phyloP scores from a whole-genome alignment of 169 alveolate species.

The Plasmodium yoelii region DNA sequence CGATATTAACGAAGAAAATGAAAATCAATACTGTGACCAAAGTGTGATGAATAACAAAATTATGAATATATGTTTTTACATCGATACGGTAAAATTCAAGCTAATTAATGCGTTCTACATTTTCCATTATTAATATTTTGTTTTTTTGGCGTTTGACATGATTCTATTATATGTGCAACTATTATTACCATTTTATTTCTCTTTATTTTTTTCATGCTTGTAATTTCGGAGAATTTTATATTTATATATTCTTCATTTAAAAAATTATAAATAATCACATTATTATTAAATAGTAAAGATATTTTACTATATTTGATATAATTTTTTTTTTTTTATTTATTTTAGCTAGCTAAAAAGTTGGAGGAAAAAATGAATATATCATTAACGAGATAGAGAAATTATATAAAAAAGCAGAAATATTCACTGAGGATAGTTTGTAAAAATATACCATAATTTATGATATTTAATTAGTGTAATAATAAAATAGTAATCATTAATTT shows the following conservation, averaged over 20 bases:
- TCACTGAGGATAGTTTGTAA: too few species aligned
- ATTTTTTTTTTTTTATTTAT: constrained; percentile 2
- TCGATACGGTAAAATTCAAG: constrained; percentile 47
- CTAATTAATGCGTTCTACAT: not conserved
- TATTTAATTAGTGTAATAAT: too few species aligned
- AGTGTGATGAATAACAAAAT: constrained; percentile 29
- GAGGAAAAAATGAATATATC: constrained; percentile 68
- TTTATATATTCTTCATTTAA: too few species aligned
- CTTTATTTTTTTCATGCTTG: not conserved
- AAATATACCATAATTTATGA: too few species aligned
- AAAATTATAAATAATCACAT: too few species aligned
- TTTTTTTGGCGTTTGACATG: not conserved
- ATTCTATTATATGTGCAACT: not conserved
- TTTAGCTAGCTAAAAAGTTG: constrained; percentile 49
- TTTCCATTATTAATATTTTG: not conserved
- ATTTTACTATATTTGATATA: not conserved
- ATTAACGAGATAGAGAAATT: constrained; percentile 12
- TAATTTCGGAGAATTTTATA: too few species aligned
- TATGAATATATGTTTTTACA: constrained; percentile 29
- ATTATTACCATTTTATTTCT: not conserved
- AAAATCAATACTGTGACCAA: constrained; percentile 25
- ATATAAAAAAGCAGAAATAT: too few species aligned
- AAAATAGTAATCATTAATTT: too few species aligned
- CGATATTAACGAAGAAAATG: constrained; percentile 22
- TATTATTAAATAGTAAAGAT: not conserved